Evolutionary conservation across 164 flowering plant species (phyloP), one percentile per base, ranked within the genome.

Genomic region (Stephania cephalantha): DNA sequence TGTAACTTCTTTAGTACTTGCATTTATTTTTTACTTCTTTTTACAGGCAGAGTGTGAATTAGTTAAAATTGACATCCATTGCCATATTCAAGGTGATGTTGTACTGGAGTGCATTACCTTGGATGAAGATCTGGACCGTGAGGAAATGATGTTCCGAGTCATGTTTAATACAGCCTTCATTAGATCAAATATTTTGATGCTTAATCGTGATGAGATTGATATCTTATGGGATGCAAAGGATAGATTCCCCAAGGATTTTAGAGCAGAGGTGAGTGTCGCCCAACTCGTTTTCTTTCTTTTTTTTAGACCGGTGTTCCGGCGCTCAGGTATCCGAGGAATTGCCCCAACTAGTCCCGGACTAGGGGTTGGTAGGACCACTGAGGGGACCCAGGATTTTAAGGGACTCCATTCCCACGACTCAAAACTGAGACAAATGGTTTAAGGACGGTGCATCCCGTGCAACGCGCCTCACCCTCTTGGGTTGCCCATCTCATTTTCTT

Each of bases 131-230:
- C 72, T 83, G 82, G 92, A 88, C 55, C 87, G 83, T 58, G 97
- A 91, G 76, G 84, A 76, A 77, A 88, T 94, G 94, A 89, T 92
- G 87, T 94, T 93, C 52, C 86, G 97, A 25, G 88, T 84, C 76
- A 88, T 90, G 94, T 95, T 95, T 74, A 92, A 91, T 81, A 91
- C 98, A 30, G 93, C 97, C 69, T 95, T 95, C 86, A 88, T 93
- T 52, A 81, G 98, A 78, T 93, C 99, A 75, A 93, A 94, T 72
- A 90, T 93, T 69, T 83, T 95, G 82, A 93, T 94, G 81, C 91
- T 95, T 69, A 90, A 86, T 71, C 90, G 92, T 65, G 96, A 93
- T 78, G 97, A 95, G 68, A 81, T 94, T 79, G 98, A 95, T 81
- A 87, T 82, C 35, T 79, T 85, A 73, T 95, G 99, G 99, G 74